Percentiles rank a stretch among this genome's conserved stretches.
Evolutionary conservation across 75 land plant species (phyloP).

Genomic region (Cunninghamia lanceolata): DNA sequence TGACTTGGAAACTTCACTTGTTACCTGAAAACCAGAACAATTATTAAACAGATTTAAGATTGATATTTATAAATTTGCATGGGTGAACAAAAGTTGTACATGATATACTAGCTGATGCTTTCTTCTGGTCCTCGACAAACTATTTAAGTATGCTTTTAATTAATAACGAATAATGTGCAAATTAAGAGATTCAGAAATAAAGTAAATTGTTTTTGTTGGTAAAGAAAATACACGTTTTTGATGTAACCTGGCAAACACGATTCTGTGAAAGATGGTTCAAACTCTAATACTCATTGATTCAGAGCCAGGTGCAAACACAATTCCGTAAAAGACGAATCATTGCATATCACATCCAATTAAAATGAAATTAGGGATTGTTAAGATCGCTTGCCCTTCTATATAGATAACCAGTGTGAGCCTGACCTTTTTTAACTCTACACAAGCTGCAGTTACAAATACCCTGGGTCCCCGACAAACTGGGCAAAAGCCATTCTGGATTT

Average conservation of each 20-base stretch:
- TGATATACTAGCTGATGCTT: background rate
- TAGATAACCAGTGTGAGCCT: slow-evolving; percentile 69
- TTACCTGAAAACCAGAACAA: slow-evolving; percentile 26
- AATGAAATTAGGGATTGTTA: background rate
- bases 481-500: slow-evolving; percentile 75
- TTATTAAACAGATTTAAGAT: too few relatives aligned
- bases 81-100: background rate
- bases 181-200: background rate
- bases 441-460: slow-evolving; percentile 91
- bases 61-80: too few relatives aligned
- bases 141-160: background rate
- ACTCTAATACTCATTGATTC: background rate
- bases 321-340: background rate
- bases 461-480: slow-evolving; percentile 79
- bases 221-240: background rate
- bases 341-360: background rate
- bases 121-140: background rate
- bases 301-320: background rate
- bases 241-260: background rate
- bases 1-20: slow-evolving; percentile 58
- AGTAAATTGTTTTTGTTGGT: background rate
- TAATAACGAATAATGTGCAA: background rate
- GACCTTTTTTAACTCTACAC: slow-evolving; percentile 78
- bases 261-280: background rate
- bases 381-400: slow-evolving; percentile 36